These are phyloP conservation scores for Suhomyces tanzawaensis DNA, from an alignment of 805 yeast genomes.

Conservation along the genomic window DNA sequence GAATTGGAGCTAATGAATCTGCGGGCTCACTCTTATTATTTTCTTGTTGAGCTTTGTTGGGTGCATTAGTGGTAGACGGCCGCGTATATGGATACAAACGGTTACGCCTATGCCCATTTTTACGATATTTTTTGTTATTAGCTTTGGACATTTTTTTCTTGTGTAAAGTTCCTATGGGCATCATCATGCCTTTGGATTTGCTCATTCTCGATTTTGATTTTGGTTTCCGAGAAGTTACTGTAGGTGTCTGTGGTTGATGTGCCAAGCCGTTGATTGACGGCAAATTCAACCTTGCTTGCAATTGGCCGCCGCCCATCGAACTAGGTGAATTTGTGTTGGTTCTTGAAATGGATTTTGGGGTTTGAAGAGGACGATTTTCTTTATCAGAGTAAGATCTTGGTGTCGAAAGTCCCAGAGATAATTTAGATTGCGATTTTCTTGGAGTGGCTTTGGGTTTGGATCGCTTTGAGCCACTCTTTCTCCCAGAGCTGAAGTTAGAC, in stretches of 20 bases:
- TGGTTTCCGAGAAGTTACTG: not conserved
- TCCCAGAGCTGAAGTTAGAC: not conserved
- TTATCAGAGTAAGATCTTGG: not conserved
- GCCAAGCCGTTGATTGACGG: not conserved
- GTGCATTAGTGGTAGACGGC: too few relatives aligned
- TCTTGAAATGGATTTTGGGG: not conserved
- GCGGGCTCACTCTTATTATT: not conserved
- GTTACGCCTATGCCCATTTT: too few relatives aligned
- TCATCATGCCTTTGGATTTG: not conserved
- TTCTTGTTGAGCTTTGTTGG: not conserved
- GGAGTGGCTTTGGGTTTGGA: not conserved
- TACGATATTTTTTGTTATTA: not conserved
- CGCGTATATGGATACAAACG: too few relatives aligned
- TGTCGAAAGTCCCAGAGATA: not conserved
- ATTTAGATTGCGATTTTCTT: not conserved
- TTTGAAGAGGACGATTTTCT: not conserved
- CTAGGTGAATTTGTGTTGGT: not conserved
- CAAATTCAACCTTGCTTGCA: not conserved
- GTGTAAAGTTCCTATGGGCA: not conserved
- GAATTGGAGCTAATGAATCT: not conserved
- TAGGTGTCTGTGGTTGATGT: not conserved
- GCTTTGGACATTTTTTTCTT: not conserved
- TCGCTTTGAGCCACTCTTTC: slow-evolving; percentile 1
- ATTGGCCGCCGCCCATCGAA: not conserved
- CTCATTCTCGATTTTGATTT: not conserved